Evolutionary conservation across 148 eudicot genomes (phyloP).

Genomic region (Rhododendron kiyosumense): DNA sequence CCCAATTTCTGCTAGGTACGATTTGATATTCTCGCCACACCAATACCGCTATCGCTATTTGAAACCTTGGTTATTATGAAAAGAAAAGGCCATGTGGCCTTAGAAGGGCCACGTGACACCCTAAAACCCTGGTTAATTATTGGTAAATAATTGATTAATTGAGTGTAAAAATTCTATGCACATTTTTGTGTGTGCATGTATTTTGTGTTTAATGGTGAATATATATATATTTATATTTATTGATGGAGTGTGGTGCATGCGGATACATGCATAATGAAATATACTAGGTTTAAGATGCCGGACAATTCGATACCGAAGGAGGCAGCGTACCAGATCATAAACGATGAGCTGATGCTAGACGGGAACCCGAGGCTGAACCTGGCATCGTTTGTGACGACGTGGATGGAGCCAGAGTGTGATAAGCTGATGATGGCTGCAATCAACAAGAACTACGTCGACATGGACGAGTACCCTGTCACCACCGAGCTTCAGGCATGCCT

Average conservation of each 20-base stretch:
- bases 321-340: constrained; percentile 46
- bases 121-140: too few relatives aligned
- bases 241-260: background rate
- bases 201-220: background rate
- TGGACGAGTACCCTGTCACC: constrained; percentile 52
- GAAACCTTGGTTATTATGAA: too few relatives aligned
- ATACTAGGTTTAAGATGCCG: constrained; percentile 28
- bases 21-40: too few relatives aligned
- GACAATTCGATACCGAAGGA: constrained; percentile 40
- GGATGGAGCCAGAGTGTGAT: constrained; percentile 61
- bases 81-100: too few relatives aligned
- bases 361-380: constrained; percentile 44
- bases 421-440: constrained; percentile 44
- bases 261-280: background rate
- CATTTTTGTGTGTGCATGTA: background rate
- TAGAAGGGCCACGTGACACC: too few relatives aligned
- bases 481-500: constrained; percentile 43
- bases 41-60: too few relatives aligned
- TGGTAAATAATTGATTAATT: too few relatives aligned
- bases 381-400: constrained; percentile 51
- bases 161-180: too few relatives aligned
- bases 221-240: too few relatives aligned
- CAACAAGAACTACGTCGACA: constrained; percentile 25
- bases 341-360: constrained; percentile 51
- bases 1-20: too few relatives aligned